Evolutionary conservation across 495 filamentous ascomycete genomes (phyloP), one percentile per base, ranked within the genome.

Genomic region (Astrocystis sublimbata): DNA sequence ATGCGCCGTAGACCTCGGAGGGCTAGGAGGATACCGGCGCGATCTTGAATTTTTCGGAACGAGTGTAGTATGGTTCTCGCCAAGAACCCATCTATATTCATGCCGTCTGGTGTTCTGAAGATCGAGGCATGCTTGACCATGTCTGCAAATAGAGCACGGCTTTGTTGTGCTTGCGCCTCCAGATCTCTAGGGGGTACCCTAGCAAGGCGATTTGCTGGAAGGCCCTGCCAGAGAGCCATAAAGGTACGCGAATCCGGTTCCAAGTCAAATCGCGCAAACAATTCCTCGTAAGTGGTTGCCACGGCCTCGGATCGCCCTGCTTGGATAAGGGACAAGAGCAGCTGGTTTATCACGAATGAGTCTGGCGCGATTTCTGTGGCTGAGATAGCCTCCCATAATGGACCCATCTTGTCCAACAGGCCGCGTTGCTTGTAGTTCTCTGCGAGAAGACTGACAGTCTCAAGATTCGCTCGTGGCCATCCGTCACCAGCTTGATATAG

Each of bases 381-480:
- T 33, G 74, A 68, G 43, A 92, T 81, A 21, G 78, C 80, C 35
- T 81, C 74, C 65, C 83, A 83, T 10, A 93, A 73, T 40, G 85
- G 76, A 49, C 81, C 68, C 54, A 89, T 77, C 65, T 82, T 79
- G 5, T 76, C 71, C 52, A 84, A 78, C 26, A 86, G 80, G 13
- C 83, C 74, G 40, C 88, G 81, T 49, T 83, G 80, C 49, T 80
- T 83, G 68, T 92, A 92, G 62, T 90, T 85, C 40, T 88, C 81
- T 23, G 91, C 83, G 31, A 93, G 82, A 21, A 93, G 77, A 0
- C 83, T 88, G 64, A 92, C 92, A 0, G 90, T 93, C 65, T 93
- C 90, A 35, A 88, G 82, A 24, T 80, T 91, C 9, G 89, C 90
- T 60, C 68, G 65, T 33, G 43, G 79, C 70, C 51, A 70, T 21